Conservation (phyloP, 345 rosid species). For the Rhodomyrtus tomentosa region DNA sequence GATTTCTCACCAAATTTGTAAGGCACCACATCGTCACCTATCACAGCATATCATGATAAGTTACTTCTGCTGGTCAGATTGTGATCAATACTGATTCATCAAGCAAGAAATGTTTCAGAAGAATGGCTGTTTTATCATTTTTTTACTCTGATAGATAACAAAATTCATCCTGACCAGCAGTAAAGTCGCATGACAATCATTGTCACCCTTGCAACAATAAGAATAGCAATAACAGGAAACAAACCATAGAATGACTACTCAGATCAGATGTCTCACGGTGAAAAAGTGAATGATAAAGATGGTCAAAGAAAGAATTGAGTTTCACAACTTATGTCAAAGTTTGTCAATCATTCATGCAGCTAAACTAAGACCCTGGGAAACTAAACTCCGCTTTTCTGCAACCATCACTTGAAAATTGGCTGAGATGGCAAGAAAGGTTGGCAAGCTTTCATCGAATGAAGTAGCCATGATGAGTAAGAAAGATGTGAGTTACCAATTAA, state of each 20-base stretch:
- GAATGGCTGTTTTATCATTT: neutral
- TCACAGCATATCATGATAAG: neutral
- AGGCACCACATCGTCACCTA: slow-evolving; percentile 89
- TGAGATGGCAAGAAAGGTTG: neutral
- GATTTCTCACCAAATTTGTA: slow-evolving; percentile 88
- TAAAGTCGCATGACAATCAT: neutral
- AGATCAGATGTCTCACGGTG: neutral
- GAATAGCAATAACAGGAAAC: neutral
- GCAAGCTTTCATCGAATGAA: neutral
- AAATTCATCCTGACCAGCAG: neutral
- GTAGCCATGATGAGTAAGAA: neutral
- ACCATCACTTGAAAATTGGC: neutral
- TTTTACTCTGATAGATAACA: neutral
- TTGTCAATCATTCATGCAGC: neutral
- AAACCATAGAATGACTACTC: neutral
- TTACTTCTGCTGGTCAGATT: neutral
- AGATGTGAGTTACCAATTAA: neutral
- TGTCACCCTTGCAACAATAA: neutral
- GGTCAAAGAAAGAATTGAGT: neutral
- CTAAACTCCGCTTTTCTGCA: neutral
- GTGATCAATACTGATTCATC: neutral
- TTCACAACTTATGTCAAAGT: neutral
- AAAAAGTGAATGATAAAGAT: neutral
- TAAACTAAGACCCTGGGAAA: neutral
- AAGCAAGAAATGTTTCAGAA: neutral